Base-by-base conservation (phyloP, 2,329 filamentous ascomycete species). In the Diaporthe aspalathi region DNA sequence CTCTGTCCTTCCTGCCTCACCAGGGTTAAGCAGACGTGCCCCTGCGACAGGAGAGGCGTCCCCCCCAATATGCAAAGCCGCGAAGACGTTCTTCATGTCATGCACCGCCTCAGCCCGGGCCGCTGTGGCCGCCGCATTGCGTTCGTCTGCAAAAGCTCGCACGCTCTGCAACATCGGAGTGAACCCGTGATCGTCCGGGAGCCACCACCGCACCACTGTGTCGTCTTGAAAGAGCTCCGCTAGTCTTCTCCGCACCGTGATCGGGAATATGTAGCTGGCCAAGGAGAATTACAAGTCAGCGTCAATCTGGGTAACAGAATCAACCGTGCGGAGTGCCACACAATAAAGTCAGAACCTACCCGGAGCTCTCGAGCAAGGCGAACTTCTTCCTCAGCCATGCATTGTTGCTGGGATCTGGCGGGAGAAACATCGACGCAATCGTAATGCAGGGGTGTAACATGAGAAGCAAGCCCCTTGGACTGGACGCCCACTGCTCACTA, bases 381-480 rank as follows among this genome's bases (percentile, higher is more conserved):
- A 97, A 91, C 80, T 93, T 95, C 75, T 88, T 87, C 73, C 94
- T 90, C 74, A 91, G 87, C 95, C 95, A 98, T 85, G 90, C 90
- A 12, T 89, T 88, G 78, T 97, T 90, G 74, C 86, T 89, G 32
- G 84, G 78, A 73, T 97, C 93, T 74, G 90, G 90, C 0, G 93
- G 94, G n/a, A 98, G 82, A 77, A 96, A 96, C 66, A 97, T 84
- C 14, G 89, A 88, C 2, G 93, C 90, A 71, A 98, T 91, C 0
- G 91, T 92, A 45, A 98, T 83, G 75, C 89, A 90, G 16, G 93
- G 90, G 78, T 97, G 94, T 52, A 93, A 89, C 52, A 91, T 87
- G 35, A 97, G 84, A 17, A 95, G 82, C 16, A 89, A 88, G 1
- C 94, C 94, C 32, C 88, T 88, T 0, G 93, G 92, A 24, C 89